A percentile compares a stretch with the other conserved stretches of the same genome.
Conservation (phyloP, 805 yeast species). For the Saturnispora dispora region DNA sequence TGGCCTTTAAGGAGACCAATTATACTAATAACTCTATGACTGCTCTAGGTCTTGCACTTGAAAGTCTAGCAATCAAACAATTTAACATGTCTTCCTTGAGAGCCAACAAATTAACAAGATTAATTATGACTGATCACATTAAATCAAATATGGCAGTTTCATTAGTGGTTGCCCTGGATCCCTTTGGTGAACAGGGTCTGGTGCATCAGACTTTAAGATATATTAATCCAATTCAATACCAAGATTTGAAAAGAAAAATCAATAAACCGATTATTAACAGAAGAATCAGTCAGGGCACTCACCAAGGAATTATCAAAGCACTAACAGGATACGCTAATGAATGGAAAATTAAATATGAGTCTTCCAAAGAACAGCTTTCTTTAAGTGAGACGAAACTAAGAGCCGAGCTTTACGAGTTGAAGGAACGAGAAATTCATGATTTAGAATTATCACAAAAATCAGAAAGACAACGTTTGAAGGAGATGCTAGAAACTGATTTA, state of each 20-base stretch:
- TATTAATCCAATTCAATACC: slow-evolving; percentile 24
- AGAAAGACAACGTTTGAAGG: slow-evolving; percentile 28
- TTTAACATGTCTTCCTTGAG: slow-evolving; percentile 36
- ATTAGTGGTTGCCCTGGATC: slow-evolving; percentile 32
- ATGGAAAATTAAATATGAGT: slow-evolving; percentile 2
- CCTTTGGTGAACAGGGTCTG: slow-evolving; percentile 29
- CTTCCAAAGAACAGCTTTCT: not conserved
- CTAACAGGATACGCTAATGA: slow-evolving; percentile 4
- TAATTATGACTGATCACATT: slow-evolving; percentile 38
- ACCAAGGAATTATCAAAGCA: slow-evolving; percentile 6
- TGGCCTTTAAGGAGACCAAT: slow-evolving; percentile 38
- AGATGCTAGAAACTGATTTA: slow-evolving; percentile 26
- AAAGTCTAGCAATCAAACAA: slow-evolving; percentile 30
- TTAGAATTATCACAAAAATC: slow-evolving; percentile 27
- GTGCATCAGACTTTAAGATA: slow-evolving; percentile 26
- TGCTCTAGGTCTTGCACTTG: slow-evolving; percentile 41
- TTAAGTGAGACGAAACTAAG: slow-evolving; percentile 25
- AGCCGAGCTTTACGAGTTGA: slow-evolving; percentile 17
- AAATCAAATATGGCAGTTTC: slow-evolving; percentile 25
- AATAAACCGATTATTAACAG: not conserved
- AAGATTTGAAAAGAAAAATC: slow-evolving; percentile 19
- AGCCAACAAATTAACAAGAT: slow-evolving; percentile 40
- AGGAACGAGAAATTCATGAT: slow-evolving; percentile 30
- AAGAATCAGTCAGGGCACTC: not conserved
- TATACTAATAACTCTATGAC: slow-evolving; percentile 41